These are phyloP conservation scores for Pichia inconspicua DNA, from an alignment of 1,139 yeast genomes.

Conservation along the genomic window DNA sequence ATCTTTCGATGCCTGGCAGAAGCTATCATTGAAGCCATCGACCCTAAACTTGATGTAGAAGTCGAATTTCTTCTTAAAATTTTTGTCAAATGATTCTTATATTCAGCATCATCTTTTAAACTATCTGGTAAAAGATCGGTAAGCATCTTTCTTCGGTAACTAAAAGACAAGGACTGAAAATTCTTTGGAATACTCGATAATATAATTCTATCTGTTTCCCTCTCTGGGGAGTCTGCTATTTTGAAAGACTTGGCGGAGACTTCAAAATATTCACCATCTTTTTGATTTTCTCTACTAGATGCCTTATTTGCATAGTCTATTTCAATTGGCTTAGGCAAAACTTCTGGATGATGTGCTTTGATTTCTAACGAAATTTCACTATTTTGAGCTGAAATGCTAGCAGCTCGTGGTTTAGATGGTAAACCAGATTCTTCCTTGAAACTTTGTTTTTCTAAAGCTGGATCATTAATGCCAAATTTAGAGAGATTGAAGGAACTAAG, in stretches of 20 bases:
- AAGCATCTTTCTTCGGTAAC: slow-evolving; percentile 55
- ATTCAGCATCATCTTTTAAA: slow-evolving; percentile 21
- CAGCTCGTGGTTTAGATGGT: neutral
- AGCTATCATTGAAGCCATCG: slow-evolving; percentile 3
- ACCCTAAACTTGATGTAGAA: slow-evolving; percentile 8
- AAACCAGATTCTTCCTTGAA: neutral
- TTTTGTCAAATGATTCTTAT: slow-evolving; percentile 27
- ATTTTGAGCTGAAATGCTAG: neutral
- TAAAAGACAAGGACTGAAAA: slow-evolving; percentile 58
- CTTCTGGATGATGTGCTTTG: neutral
- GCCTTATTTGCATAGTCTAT: slow-evolving; percentile 9
- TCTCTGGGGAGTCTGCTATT: slow-evolving; percentile 24
- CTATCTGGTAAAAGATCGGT: slow-evolving; percentile 45
- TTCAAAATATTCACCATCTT: slow-evolving; percentile 1
- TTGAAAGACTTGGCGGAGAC: slow-evolving; percentile 18
- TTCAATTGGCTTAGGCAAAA: slow-evolving; percentile 30
- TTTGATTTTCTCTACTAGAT: neutral
- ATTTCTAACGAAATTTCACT: neutral
- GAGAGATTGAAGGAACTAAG: slow-evolving; percentile 37
- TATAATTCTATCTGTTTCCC: slow-evolving; percentile 20
- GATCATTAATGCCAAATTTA: slow-evolving; percentile 29
- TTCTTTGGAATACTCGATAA: slow-evolving; percentile 40
- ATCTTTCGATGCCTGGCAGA: slow-evolving; percentile 1
- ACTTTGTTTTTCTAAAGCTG: too few relatives aligned
- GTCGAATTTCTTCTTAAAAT: slow-evolving; percentile 22